Conservation (phyloP, 2,329 filamentous ascomycete species). For the Apiospora malaysiana region DNA sequence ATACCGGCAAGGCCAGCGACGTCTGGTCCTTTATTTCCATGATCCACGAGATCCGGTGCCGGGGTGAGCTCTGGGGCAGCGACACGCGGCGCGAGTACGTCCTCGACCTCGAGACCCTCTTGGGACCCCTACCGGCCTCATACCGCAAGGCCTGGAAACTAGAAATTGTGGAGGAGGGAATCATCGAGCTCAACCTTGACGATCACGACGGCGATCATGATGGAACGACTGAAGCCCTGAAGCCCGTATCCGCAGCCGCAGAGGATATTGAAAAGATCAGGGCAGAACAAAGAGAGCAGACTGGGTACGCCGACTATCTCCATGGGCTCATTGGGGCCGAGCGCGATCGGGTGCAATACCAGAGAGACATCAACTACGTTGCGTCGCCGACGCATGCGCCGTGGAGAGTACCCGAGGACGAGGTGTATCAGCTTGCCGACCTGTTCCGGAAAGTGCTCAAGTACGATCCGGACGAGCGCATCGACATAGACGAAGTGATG, state of each 20-base stretch:
- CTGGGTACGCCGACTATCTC: constrained; percentile 3
- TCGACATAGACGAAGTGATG: background rate
- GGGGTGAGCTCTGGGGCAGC: background rate
- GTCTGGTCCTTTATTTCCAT: constrained; percentile 12
- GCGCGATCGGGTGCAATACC: background rate
- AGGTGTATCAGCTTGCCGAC: constrained; percentile 18
- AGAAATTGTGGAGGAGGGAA: background rate
- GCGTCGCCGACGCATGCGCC: background rate
- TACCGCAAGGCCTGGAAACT: background rate
- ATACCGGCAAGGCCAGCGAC: background rate
- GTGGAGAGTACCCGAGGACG: constrained; percentile 11
- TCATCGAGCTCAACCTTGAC: background rate
- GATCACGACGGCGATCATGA: no score
- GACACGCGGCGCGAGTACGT: background rate
- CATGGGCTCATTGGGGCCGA: background rate
- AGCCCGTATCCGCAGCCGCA: background rate
- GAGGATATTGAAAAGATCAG: background rate
- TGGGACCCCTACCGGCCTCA: constrained; percentile 10
- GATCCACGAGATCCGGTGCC: background rate
- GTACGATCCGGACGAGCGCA: constrained; percentile 16
- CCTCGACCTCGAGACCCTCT: background rate
- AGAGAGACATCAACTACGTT: background rate
- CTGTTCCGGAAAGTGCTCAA: constrained; percentile 9
- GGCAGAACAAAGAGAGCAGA: no score
- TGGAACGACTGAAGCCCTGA: background rate